These are phyloP conservation scores for Debaryomyces coudertii DNA, from an alignment of 1,139 yeast species.

Conservation along the genomic window DNA sequence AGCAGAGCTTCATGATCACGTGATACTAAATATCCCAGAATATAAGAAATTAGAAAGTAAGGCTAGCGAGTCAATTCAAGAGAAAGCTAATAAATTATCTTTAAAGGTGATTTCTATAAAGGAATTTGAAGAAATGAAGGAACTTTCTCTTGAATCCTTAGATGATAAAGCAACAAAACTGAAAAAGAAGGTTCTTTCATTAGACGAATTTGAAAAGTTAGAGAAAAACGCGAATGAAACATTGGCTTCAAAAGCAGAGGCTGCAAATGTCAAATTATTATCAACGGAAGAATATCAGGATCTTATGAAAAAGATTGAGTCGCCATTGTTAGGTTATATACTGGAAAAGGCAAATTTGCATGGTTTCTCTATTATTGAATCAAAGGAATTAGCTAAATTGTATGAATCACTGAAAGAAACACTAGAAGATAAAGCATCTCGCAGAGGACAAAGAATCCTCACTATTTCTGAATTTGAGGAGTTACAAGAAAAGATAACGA, in stretches of 20 bases:
- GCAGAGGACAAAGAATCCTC: slow-evolving; percentile 16
- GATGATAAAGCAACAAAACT: slow-evolving; percentile 20
- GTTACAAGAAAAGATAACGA: slow-evolving; percentile 17
- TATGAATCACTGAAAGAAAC: slow-evolving; percentile 12
- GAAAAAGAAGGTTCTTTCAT: slow-evolving; percentile 17
- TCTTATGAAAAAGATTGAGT: slow-evolving; percentile 17
- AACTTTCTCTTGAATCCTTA: slow-evolving; percentile 13
- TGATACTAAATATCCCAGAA: slow-evolving; percentile 20
- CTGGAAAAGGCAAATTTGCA: slow-evolving; percentile 18
- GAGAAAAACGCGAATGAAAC: slow-evolving; percentile 5
- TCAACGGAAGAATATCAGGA: slow-evolving; percentile 13
- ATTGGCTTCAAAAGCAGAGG: slow-evolving; percentile 19
- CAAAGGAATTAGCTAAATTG: slow-evolving; percentile 20
- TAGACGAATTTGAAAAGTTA: slow-evolving; percentile 12
- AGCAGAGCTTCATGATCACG: slow-evolving; percentile 21
- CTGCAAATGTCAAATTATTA: slow-evolving; percentile 19
- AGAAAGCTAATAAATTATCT: slow-evolving; percentile 20
- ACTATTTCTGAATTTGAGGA: slow-evolving; percentile 16
- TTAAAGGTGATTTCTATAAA: slow-evolving; percentile 21
- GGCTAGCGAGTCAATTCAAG: slow-evolving; percentile 20
- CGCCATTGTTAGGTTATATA: slow-evolving; percentile 39
- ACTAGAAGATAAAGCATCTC: slow-evolving; percentile 20
- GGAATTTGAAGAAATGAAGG: slow-evolving; percentile 20
- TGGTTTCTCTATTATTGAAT: slow-evolving; percentile 15
- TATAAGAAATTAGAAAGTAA: slow-evolving; percentile 25